Evolutionary conservation across 139 green algal species (phyloP), one percentile per base, ranked within the genome.

Genomic region (Chlamydomonas sp.): DNA sequence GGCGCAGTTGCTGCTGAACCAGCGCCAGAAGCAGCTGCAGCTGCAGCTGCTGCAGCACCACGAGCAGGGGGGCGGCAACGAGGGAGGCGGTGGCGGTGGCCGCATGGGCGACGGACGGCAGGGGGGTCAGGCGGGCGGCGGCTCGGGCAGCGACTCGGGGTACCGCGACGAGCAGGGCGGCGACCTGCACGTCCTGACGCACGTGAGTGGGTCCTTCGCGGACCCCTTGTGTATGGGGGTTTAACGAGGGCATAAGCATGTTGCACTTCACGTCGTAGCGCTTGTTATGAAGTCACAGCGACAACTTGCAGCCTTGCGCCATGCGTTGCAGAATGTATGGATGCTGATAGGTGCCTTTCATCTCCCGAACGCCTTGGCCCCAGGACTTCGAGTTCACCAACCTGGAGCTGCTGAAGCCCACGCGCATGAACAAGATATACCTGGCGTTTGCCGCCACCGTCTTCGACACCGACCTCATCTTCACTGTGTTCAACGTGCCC

Each of bases 341-440:
- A 80, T 66, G 49, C 16, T 63, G 5, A 20, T 85, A 49, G 71
- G 73, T 4, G 9, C 5, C 57, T 12, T 20, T 89, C n/a, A 7
- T 5, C 76, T 49, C 31, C 31, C 31, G 31, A 49, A 49, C 31
- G 31, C 31, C 31, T 49, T 49, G 31, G 31, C 6, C 4, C 15
- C 92, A 96, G 63, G 93, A 95, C n/a, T 96, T 93, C 79, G 93
- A 95, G 78, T 96, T 95, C 79, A 80, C 80, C 12, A 93, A 93
- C 74, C 76, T 95, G 8, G 93, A 96, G 87, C 89, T 95, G 49
- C 77, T 95, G 18, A 94, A 94, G 84, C 91, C 92, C 66, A 96
- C 92, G 8, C 89, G 92, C 85, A 95, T 95, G 92, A 95, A 93
- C 87, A 93, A 93, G 79, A 88, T 94, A 9, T 94, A 88, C 91